Conservation (phyloP, 2,329 filamentous ascomycete species). For the Colletotrichum lini region DNA sequence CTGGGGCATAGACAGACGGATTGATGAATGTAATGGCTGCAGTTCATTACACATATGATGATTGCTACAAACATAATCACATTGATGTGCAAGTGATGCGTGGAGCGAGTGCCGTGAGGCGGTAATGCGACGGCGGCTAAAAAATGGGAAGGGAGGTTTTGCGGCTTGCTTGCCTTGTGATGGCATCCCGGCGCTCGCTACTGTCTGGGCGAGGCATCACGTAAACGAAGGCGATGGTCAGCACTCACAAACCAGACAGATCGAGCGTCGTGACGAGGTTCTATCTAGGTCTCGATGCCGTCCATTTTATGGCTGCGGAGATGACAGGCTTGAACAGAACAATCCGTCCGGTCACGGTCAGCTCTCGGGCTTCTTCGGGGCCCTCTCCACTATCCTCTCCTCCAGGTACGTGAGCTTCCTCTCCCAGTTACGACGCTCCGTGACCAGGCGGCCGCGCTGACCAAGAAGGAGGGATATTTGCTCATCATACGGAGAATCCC, state of each 20-base stretch:
- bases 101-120: background rate
- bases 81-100: background rate
- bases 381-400: slow-evolving; percentile 56
- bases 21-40: slow-evolving; percentile 30
- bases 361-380: slow-evolving; percentile 44
- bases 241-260: background rate
- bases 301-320: background rate
- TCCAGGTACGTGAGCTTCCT: slow-evolving; percentile 58
- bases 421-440: slow-evolving; percentile 57
- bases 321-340: background rate
- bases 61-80: slow-evolving; percentile 19
- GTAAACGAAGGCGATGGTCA: background rate
- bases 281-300: background rate
- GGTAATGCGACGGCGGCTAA: no score
- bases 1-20: slow-evolving; percentile 35
- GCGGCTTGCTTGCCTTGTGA: background rate
- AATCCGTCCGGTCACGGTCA: background rate
- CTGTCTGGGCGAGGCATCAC: background rate
- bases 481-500: slow-evolving; percentile 57
- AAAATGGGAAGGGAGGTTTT: background rate
- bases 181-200: no score
- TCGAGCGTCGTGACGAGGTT: background rate
- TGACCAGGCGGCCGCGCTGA: slow-evolving; percentile 57
- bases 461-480: slow-evolving; percentile 62
- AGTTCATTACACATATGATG: slow-evolving; percentile 19